phyloP scores from a whole-genome alignment of 371 early-diverging fungal species.

The Sporodiniella umbellata region DNA sequence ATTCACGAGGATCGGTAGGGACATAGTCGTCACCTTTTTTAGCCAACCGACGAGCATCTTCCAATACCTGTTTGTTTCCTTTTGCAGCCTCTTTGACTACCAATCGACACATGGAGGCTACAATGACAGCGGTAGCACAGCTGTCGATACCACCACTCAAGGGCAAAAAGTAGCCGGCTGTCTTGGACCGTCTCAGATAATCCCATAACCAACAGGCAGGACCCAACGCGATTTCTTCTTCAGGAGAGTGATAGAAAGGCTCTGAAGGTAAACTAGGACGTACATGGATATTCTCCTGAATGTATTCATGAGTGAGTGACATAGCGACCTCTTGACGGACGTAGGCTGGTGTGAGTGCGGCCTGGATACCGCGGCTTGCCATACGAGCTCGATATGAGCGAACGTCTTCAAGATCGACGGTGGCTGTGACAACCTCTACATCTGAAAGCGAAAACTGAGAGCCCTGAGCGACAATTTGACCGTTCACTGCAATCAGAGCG shows the following conservation, averaged over 20 bases:
- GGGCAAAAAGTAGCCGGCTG: constrained; percentile 92
- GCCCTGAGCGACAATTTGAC: constrained; percentile 86
- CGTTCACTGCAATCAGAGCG: constrained; percentile 88
- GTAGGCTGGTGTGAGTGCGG: constrained; percentile 57
- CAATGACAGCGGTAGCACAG: constrained; percentile 91
- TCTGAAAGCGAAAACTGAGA: constrained; percentile 91
- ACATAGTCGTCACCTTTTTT: constrained; percentile 55
- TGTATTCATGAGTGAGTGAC: constrained; percentile 45
- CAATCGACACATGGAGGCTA: constrained; percentile 91
- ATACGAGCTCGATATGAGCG: constrained; percentile 74
- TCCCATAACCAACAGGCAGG: constrained; percentile 99
- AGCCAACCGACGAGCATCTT: constrained; percentile 71
- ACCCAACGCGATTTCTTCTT: constrained; percentile 87
- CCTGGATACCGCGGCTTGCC: constrained; percentile 82
- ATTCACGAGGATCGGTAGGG: constrained; percentile 79
- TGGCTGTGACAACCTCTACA: constrained; percentile 92
- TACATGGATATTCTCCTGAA: constrained; percentile 34
- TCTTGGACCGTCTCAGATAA: constrained; percentile 89
- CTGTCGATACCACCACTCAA: constrained; percentile 97
- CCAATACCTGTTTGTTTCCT: constrained; percentile 71
- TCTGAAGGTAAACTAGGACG: constrained; percentile 28
- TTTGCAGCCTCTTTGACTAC: constrained; percentile 67
- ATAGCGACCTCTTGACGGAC: constrained; percentile 61
- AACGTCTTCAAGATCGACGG: constrained; percentile 88
- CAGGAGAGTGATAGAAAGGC: constrained; percentile 58